A percentile compares a stretch with the other conserved stretches of the same genome.
phyloP scores from a whole-genome alignment of 202 grass and related monocot genomes.

The Elaeis oleifera region DNA sequence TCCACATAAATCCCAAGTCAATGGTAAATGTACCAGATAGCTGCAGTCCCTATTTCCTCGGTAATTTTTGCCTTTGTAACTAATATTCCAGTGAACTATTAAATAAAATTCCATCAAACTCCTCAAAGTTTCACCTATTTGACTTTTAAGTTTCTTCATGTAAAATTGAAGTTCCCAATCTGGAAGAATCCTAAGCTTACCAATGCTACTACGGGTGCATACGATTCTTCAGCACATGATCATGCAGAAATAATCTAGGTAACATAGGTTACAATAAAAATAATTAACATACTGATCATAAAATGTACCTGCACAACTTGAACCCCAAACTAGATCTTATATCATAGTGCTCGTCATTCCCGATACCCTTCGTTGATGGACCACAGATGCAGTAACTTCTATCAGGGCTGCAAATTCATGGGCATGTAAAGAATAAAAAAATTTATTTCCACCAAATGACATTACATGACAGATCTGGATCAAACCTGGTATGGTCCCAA shows the following conservation, averaged over 20 bases:
- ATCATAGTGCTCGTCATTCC: constrained; percentile 70
- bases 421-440: constrained; percentile 11
- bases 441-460: not conserved
- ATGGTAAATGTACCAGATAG: no score
- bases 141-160: no score
- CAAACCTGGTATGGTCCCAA: constrained; percentile 92
- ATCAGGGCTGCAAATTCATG: constrained; percentile 62
- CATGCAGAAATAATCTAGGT: not conserved
- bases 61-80: no score
- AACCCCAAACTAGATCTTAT: constrained; percentile 78
- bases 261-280: not conserved
- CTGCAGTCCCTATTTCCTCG: no score
- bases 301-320: constrained; percentile 88
- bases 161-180: no score
- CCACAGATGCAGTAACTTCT: constrained; percentile 86
- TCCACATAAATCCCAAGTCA: no score
- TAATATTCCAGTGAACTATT: no score
- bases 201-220: no score
- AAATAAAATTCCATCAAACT: no score
- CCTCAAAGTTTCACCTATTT: no score
- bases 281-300: not conserved
- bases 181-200: no score
- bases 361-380: constrained; percentile 67
- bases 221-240: no score
- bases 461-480: not conserved